These are phyloP conservation scores for Rhododendron ferrugineum DNA, from an alignment of 148 eudicot genomes.

Conservation along the genomic window DNA sequence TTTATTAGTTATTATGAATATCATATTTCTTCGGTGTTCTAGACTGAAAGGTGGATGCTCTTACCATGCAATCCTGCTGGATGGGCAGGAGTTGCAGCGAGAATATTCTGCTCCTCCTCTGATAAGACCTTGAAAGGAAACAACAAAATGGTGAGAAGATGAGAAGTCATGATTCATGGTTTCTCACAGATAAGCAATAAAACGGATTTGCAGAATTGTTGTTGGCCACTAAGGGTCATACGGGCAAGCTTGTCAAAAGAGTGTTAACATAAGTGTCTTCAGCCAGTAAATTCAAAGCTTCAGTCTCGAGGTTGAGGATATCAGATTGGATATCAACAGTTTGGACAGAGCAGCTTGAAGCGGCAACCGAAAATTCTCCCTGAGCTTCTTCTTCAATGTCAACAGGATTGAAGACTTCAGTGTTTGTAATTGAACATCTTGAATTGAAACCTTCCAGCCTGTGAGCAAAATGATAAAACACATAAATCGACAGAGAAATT, in stretches of 20 bases:
- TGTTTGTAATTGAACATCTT: constrained; percentile 57
- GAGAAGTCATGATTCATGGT: background rate
- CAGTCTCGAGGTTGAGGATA: constrained; percentile 52
- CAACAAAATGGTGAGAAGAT: background rate
- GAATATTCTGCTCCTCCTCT: constrained; percentile 64
- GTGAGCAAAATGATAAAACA: constrained; percentile 21
- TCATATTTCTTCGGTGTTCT: background rate
- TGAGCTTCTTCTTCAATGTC: constrained; percentile 43
- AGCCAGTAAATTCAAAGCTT: constrained; percentile 49
- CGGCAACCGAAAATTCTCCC: constrained; percentile 41
- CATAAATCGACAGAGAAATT: background rate
- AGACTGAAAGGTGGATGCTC: constrained; percentile 3
- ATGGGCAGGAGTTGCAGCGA: constrained; percentile 94
- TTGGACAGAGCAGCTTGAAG: constrained; percentile 40
- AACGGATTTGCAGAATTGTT: background rate
- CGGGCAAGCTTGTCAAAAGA: constrained; percentile 75
- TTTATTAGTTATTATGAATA: background rate
- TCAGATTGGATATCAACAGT: constrained; percentile 50
- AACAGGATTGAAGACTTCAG: constrained; percentile 44
- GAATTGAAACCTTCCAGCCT: constrained; percentile 49
- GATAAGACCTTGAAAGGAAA: constrained; percentile 51
- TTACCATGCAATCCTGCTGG: constrained; percentile 84
- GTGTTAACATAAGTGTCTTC: constrained; percentile 50
- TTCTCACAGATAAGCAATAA: background rate
- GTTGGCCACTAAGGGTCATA: constrained; percentile 24